These are phyloP conservation scores for Xylaria curta DNA, from an alignment of 495 filamentous ascomycete genomes.

Conservation along the genomic window DNA sequence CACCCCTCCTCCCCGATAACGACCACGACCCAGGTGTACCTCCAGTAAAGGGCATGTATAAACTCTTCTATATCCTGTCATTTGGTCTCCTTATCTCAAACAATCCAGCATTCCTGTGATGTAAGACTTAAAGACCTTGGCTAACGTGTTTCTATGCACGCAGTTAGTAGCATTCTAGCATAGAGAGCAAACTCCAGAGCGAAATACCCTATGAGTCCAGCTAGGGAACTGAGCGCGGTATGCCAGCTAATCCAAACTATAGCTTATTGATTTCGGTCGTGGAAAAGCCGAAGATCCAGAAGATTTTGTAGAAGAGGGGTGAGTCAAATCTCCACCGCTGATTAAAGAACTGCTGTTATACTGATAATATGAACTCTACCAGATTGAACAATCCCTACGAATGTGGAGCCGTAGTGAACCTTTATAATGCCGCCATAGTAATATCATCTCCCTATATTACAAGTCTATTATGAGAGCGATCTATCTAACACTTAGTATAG, in stretches of 20 bases:
- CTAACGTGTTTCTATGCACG: neutral
- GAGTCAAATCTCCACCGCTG: neutral
- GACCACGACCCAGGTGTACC: slow-evolving; percentile 22
- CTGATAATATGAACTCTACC: neutral
- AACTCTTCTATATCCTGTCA: neutral
- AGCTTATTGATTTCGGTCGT: slow-evolving; percentile 37
- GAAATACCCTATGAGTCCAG: neutral
- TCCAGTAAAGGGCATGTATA: slow-evolving; percentile 6
- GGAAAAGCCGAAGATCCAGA: neutral
- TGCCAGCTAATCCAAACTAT: neutral
- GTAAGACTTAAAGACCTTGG: neutral
- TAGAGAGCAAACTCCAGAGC: neutral
- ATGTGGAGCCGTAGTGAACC: neutral
- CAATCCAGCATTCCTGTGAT: too few species aligned
- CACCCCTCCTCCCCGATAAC: neutral
- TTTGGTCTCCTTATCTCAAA: neutral
- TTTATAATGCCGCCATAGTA: neutral
- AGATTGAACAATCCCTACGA: neutral
- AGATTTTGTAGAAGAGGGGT: neutral
- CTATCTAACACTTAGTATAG: slow-evolving; percentile 3
- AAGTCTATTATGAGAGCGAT: neutral
- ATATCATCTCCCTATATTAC: neutral
- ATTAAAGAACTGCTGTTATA: neutral
- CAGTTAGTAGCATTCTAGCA: neutral
- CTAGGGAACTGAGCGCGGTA: neutral